Percentiles rank a stretch among this genome's conserved stretches.
These are phyloP conservation scores for Trichoderma parareesei DNA, from an alignment of 495 filamentous ascomycete species.

Conservation along the genomic window DNA sequence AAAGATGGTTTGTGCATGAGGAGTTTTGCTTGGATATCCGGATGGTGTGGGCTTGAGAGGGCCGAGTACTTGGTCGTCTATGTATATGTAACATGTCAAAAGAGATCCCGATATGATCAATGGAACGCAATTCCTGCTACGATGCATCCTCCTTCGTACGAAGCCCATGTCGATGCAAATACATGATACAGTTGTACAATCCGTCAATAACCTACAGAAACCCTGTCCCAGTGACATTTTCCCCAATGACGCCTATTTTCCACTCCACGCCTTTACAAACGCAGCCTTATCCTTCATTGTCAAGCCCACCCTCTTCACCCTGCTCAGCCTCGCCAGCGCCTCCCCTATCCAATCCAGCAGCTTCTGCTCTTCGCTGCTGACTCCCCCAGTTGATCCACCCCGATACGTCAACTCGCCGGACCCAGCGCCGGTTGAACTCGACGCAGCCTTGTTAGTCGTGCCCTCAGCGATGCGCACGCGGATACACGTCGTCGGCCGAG, in stretches of 20 bases:
- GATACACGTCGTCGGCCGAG: constrained; percentile 78
- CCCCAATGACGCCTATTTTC: constrained; percentile 14
- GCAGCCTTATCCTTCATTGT: constrained; percentile 72
- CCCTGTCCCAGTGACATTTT: too few species aligned
- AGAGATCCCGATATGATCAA: neutral
- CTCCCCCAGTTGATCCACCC: constrained; percentile 28
- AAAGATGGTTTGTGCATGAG: neutral
- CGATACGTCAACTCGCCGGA: constrained; percentile 14
- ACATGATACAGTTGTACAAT: neutral
- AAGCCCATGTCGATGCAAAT: neutral
- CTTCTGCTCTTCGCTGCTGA: constrained; percentile 49
- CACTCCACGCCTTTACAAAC: constrained; percentile 59
- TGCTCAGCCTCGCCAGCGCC: constrained; percentile 75
- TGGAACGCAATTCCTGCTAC: neutral
- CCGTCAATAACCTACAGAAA: neutral
- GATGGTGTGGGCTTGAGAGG: neutral
- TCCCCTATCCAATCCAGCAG: constrained; percentile 72
- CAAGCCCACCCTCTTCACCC: constrained; percentile 85
- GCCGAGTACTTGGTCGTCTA: neutral
- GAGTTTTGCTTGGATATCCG: constrained; percentile 2
- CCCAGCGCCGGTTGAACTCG: constrained; percentile 14
- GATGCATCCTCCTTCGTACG: neutral
- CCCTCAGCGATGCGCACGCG: constrained; percentile 79
- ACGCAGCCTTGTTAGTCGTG: constrained; percentile 42
- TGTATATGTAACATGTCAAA: neutral